Conservation (phyloP, 805 yeast species). For the Pichia exigua region DNA sequence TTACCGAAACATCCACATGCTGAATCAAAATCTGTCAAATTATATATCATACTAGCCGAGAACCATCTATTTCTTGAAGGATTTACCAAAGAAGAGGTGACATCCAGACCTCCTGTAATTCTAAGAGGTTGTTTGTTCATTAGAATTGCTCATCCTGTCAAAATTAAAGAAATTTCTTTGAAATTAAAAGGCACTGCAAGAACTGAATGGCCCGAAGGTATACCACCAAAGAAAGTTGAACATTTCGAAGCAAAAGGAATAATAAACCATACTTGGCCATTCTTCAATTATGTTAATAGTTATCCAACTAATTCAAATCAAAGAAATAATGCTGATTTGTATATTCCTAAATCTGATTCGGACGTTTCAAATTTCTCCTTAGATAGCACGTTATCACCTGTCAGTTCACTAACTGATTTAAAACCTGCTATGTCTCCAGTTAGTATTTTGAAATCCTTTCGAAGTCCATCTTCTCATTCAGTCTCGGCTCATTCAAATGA, state of each 20-base stretch:
- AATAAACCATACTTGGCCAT: slow-evolving; percentile 85
- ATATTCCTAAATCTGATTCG: slow-evolving; percentile 30
- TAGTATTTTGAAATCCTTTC: slow-evolving; percentile 23
- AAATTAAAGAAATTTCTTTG: slow-evolving; percentile 55
- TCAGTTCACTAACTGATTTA: slow-evolving; percentile 16
- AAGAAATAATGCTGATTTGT: slow-evolving; percentile 43
- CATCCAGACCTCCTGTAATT: slow-evolving; percentile 65
- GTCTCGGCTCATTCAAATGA: background rate
- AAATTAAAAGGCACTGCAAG: slow-evolving; percentile 59
- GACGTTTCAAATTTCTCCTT: slow-evolving; percentile 29
- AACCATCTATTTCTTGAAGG: slow-evolving; percentile 77
- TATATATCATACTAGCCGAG: slow-evolving; percentile 74
- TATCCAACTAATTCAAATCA: slow-evolving; percentile 21
- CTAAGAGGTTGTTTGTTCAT: slow-evolving; percentile 73
- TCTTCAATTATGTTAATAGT: slow-evolving; percentile 41
- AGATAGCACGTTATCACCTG: slow-evolving; percentile 27
- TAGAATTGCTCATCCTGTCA: slow-evolving; percentile 62
- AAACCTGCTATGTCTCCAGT: slow-evolving; percentile 22
- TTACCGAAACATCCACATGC: slow-evolving; percentile 51
- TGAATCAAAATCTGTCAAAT: slow-evolving; percentile 55
- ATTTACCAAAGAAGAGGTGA: slow-evolving; percentile 56
- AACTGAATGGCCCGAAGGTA: slow-evolving; percentile 98
- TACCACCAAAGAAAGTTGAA: slow-evolving; percentile 77
- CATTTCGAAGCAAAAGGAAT: slow-evolving; percentile 58
- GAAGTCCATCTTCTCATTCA: slow-evolving; percentile 20